Evolutionary conservation across 352 stramenopile species (phyloP), one percentile per base, ranked within the genome.

Genomic region (Pythium brassicae): DNA sequence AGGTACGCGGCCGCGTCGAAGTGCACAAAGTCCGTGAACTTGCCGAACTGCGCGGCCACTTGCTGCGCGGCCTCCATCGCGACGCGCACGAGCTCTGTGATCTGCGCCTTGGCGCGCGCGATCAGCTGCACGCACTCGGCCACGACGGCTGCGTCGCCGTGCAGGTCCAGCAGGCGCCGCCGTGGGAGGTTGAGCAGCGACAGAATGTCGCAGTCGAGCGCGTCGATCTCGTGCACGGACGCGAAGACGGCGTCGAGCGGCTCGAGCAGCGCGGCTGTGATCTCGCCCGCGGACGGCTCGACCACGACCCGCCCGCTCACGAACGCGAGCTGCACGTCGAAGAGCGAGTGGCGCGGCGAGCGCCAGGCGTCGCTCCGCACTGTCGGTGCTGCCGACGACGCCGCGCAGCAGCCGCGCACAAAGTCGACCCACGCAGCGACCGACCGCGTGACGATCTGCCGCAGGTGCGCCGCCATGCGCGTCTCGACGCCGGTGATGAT

Each of bases 151-250:
- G 49, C 50, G 26, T 81, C 68, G 2, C 70, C 60, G 4, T 55
- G 32, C 12, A 93, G 61, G 53, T 88, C 71, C 0, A 95, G 65
- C 4, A 95, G 47, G 4, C 73, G 78, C 0, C 62, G 58, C 15
- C 71, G 68, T 4, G 87, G 77, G 3, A 98, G 76, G 7, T 77
- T 70, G 11, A 98, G 67, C 17, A 97, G 66, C 8, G 82, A 95
- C 78, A 97, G 88, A 25, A 97, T 80, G 46, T 98, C 92, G 53
- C 74, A 80, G 63, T 98, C 92, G 25, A 97, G 78, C 17, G 76
- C 69, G 50, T 92, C 82, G 9, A 97, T 76, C 50, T 91, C 81
- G 44, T 92, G 74, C 0, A 97, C 70, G 17, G 80, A 77, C 3
- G 69, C 50, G 10, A 89, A 71, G 27, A 97, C 81, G 9, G 81